Conservation (phyloP, 148 eudicot species). For the Heliamphora exappendiculata region DNA sequence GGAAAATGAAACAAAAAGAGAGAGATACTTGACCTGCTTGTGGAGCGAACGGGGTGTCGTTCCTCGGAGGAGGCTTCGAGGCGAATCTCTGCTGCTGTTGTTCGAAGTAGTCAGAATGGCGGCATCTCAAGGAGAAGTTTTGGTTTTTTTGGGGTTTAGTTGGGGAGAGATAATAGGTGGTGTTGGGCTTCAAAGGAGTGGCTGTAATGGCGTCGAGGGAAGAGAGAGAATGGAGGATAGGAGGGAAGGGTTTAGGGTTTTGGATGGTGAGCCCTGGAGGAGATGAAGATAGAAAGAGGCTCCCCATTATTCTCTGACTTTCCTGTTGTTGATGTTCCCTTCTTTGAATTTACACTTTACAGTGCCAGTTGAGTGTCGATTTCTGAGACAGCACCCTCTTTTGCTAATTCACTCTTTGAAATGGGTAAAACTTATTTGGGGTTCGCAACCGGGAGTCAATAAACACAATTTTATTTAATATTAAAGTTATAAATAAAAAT, state of each 20-base stretch:
- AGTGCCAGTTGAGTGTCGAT: too few relatives aligned
- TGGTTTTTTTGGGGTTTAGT: slow-evolving; percentile 4
- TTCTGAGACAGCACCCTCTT: too few relatives aligned
- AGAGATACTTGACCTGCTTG: slow-evolving; percentile 7
- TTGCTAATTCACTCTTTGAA: too few relatives aligned
- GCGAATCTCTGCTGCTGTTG: slow-evolving; percentile 25
- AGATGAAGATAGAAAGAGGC: slow-evolving; percentile 13
- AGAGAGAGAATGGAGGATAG: slow-evolving; percentile 11
- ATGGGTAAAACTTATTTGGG: too few relatives aligned
- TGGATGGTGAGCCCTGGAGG: slow-evolving; percentile 13
- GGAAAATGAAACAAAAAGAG: not conserved
- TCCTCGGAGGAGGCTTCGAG: not conserved
- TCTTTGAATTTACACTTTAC: too few relatives aligned
- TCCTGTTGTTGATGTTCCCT: too few relatives aligned
- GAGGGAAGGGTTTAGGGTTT: slow-evolving; percentile 15
- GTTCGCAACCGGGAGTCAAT: too few relatives aligned
- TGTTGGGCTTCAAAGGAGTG: slow-evolving; percentile 6
- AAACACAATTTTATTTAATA: too few relatives aligned
- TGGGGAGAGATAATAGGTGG: not conserved
- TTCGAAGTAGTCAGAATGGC: slow-evolving; percentile 37
- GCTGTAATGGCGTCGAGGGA: not conserved
- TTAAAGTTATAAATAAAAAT: too few relatives aligned
- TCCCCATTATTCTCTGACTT: too few relatives aligned
- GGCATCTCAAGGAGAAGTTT: slow-evolving; percentile 31
- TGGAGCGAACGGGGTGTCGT: slow-evolving; percentile 10